Conservation (phyloP, 192 early-diverging fungal species). For the Chytriomyces sp. region DNA sequence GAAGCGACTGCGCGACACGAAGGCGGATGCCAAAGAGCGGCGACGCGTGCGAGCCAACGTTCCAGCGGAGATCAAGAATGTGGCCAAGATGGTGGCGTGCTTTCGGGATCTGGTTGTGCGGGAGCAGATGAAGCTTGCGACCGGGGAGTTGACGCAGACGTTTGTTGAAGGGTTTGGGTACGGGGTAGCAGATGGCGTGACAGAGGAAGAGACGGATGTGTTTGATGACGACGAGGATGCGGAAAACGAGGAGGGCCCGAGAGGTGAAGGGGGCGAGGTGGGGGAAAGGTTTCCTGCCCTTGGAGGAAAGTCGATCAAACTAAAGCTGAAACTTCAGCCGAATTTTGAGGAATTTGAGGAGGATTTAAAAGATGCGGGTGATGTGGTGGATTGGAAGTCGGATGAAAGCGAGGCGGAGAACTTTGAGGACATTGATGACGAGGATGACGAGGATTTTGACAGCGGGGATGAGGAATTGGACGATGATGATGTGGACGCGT, state of each 20-base stretch:
- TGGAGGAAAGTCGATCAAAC: background rate
- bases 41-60: slow-evolving; percentile 38
- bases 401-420: slow-evolving; percentile 22
- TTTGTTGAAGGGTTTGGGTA: background rate
- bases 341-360: background rate
- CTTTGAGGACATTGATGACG: background rate
- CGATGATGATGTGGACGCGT: slow-evolving; percentile 22
- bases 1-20: background rate
- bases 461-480: slow-evolving; percentile 31
- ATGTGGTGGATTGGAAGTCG: slow-evolving; percentile 37
- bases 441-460: background rate
- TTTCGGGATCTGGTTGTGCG: slow-evolving; percentile 11
- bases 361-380: background rate
- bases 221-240: background rate
- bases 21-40: slow-evolving; percentile 23
- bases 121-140: background rate
- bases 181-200: background rate
- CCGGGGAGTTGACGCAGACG: background rate
- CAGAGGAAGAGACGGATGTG: background rate
- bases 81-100: slow-evolving; percentile 36
- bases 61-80: slow-evolving; percentile 46
- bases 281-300: background rate
- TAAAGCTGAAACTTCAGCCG: background rate
- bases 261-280: background rate
- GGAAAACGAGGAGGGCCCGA: background rate